Conservation (phyloP, 768 basidiomycete species). For the Melanogaster broomeanus region DNA sequence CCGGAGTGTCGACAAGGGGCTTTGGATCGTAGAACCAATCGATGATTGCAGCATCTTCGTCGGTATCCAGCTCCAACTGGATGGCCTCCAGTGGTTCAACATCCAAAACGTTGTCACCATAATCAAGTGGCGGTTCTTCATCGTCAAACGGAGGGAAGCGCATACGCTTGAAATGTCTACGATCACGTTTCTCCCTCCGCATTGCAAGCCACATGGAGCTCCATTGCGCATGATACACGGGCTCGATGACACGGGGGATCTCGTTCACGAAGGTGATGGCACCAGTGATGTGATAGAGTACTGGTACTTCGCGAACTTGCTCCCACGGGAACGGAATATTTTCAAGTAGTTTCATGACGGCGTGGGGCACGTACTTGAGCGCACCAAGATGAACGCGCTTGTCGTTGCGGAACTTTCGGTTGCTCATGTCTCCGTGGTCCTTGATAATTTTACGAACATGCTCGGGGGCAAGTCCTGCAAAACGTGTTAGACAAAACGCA, state of each 20-base stretch:
- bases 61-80: conserved; percentile 90
- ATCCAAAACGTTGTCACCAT: conserved; percentile 98
- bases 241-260: conserved; percentile 94
- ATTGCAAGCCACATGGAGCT: conserved; percentile 99
- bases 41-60: conserved; percentile 87
- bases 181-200: conserved; percentile 97
- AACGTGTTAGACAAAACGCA: conserved; percentile 8
- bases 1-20: conserved; percentile 85
- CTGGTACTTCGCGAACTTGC: conserved; percentile 98
- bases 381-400: conserved; percentile 99
- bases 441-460: conserved; percentile 99
- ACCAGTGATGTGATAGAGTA: conserved; percentile 98
- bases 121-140: conserved; percentile 98
- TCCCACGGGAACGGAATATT: conserved; percentile 99
- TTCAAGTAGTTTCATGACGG: conserved; percentile 98
- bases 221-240: conserved; percentile 99
- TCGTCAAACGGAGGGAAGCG: conserved; percentile 99
- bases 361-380: conserved; percentile 97
- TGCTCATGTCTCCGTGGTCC: conserved; percentile 99
- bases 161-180: conserved; percentile 99
- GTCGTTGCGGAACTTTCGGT: conserved; percentile 98
- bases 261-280: conserved; percentile 99
- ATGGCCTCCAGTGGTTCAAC: conserved; percentile 98
- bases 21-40: conserved; percentile 99
- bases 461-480: conserved; percentile 91